phyloP scores from a whole-genome alignment of 495 filamentous ascomycete genomes.

The Apiosordaria backusii region DNA sequence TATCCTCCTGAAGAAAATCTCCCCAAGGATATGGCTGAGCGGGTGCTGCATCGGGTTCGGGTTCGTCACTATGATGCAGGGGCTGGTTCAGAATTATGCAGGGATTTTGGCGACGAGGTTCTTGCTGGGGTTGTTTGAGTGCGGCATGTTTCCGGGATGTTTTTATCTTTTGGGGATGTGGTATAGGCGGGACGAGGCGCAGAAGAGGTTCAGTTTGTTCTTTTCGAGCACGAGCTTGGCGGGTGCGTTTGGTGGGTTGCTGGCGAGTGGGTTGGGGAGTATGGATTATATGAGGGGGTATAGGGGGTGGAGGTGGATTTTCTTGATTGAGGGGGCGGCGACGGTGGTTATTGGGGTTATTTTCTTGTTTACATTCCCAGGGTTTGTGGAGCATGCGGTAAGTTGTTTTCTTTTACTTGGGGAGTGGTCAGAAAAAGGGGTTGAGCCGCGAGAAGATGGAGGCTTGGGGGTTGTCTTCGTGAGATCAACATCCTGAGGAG shows the following conservation, averaged over 20 bases:
- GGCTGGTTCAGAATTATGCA: constrained; percentile 70
- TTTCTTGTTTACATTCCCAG: constrained; percentile 77
- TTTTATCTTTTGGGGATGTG: constrained; percentile 79
- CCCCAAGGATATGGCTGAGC: constrained; percentile 77
- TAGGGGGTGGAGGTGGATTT: constrained; percentile 83
- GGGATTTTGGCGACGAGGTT: constrained; percentile 81
- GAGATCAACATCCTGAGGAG: constrained; percentile 36
- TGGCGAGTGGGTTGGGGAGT: constrained; percentile 81
- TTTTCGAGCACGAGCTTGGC: constrained; percentile 75
- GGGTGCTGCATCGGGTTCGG: constrained; percentile 83
- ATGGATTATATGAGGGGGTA: constrained; percentile 69
- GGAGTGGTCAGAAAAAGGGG: not conserved
- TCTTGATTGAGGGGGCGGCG: constrained; percentile 67
- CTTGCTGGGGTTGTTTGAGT: constrained; percentile 84
- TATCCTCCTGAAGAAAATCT: constrained; percentile 75
- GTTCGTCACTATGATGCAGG: constrained; percentile 70
- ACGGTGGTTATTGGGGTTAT: constrained; percentile 68
- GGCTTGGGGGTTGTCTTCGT: too few species aligned
- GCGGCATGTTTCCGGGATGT: constrained; percentile 86
- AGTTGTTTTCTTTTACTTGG: constrained; percentile 13
- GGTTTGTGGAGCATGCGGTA: constrained; percentile 52
- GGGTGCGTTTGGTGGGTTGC: constrained; percentile 80
- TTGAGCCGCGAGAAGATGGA: not conserved
- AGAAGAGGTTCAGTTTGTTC: constrained; percentile 87
- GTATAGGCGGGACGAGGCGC: constrained; percentile 84